Percentiles rank a stretch among this genome's conserved stretches.
These are phyloP conservation scores for Boletus barrowsii DNA, from an alignment of 768 basidiomycete species.

Conservation along the genomic window DNA sequence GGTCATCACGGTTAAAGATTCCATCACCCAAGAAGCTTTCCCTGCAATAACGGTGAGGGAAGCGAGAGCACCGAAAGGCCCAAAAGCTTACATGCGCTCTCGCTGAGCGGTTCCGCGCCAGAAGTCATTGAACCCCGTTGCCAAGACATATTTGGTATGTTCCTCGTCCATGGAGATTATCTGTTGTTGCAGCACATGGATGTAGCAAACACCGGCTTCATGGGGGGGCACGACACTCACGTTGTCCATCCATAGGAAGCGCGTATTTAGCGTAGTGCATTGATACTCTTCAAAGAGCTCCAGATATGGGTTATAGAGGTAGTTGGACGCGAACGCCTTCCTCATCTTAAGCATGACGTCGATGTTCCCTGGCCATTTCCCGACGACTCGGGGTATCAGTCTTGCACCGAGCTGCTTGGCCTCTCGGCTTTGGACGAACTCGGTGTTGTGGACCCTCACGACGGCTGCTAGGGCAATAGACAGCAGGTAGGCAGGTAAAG, in stretches of 20 bases:
- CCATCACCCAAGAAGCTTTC: constrained; percentile 64
- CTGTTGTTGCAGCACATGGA: constrained; percentile 30
- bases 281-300: constrained; percentile 67
- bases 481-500: constrained; percentile 37
- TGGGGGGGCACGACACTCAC: constrained; percentile 38
- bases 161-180: constrained; percentile 75
- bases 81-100: constrained; percentile 54
- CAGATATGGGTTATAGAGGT: constrained; percentile 62
- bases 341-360: constrained; percentile 61
- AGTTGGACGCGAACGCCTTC: constrained; percentile 53
- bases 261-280: constrained; percentile 65
- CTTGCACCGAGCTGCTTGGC: constrained; percentile 49
- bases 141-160: constrained; percentile 59
- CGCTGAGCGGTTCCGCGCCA: constrained; percentile 65
- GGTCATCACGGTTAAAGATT: constrained; percentile 76
- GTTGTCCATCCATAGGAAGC: constrained; percentile 67
- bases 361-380: constrained; percentile 77
- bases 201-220: background rate
- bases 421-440: constrained; percentile 39
- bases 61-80: background rate
- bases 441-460: constrained; percentile 33
- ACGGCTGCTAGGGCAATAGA: constrained; percentile 43
- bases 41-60: constrained; percentile 25
- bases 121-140: constrained; percentile 65
- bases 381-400: constrained; percentile 54